Base-by-base conservation (phyloP, 2,329 filamentous ascomycete genomes). In the Leptoxyphium fumago region DNA sequence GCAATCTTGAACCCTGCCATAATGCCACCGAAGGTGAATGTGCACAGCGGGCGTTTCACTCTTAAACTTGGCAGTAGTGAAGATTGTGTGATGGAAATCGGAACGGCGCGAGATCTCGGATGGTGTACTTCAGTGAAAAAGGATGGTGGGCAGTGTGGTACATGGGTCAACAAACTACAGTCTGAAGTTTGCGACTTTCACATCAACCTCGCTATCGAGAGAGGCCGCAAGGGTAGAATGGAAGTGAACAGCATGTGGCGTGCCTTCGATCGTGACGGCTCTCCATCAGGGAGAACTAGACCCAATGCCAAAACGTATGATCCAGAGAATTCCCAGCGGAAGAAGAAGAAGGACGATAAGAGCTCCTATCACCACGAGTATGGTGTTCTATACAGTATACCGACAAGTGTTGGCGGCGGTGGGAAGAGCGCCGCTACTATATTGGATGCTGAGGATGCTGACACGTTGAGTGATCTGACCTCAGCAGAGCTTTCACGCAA, bases 181-280 rank as follows among this genome's bases (percentile, higher is more conserved):
- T 94, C 88, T 0, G 80, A 94, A 54, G 85, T 83, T 59, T 98
- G 91, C 65, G 87, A 94, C 51, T 98, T 82, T 53, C 91, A 98
- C 62, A 78, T 94, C 52, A 87, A 93, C 53, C 69, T 85, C 21
- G 81, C 85, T 21, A 67, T 96, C 2, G 75, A 79, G 44, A 21
- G 41, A 32, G 88, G 84, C 58, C 71, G 76, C 28, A 69, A 76
- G 10, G 69, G 72, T 1, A 74, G 88, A 30, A 80, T 88, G 69
- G 87, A 94, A 56, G 73, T 95, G 48, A 94, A 88, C 57, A 75
- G 72, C 10, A 81, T 79, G 62, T 74, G 50, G 45, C 52, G 56
- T 17, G 49, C 45, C 41, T 36, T 36, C 9, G 32, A 36, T 36
- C 11, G 15, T 13, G 32, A 36, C 32, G 9, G 15, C 5, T 13